Base-by-base conservation (phyloP, 2,329 filamentous ascomycete species). In the Trichoderma koningii region DNA sequence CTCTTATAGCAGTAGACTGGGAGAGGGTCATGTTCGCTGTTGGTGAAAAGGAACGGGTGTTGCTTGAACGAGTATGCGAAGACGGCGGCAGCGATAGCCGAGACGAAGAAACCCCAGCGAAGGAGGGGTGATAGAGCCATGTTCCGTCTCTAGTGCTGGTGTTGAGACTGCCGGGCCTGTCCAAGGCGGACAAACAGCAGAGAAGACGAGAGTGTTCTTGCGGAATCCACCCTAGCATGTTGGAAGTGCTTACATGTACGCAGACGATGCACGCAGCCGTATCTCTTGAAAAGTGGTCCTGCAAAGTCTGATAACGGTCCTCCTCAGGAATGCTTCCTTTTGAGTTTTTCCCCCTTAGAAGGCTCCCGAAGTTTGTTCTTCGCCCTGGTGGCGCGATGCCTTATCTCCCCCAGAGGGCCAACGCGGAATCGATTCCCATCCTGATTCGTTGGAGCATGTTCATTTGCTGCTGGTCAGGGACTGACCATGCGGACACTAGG, bases 1-100 rank as follows among this genome's bases (percentile, higher is more conserved):
- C 73, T 69, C 3, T 73, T 72, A 68, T 82, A 82, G 75, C 80
- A 82, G 68, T 77, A 73, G 2, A 73, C 78, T 1, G 64, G 63
- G 14, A 41, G 47, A 44, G 66, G 42, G 14, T 50, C 44, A 23
- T 21, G 7, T 19, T 53, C 51, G 52, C 60, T 7, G 55, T 34
- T 62, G 42, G 51, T 62, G 45, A 48, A 68, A 45, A 71, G 66
- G 48, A 72, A 69, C 23, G 73, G 72, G 53, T 70, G 67, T 55
- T 73, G 70, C 55, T 69, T 71, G 50, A 73, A 69, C 21, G 73
- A 73, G 12, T 77, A 67, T 10, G 75, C 75, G 30, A 78, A 66
- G 44, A 73, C 74, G 42, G 75, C 70, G 48, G 73, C 70, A 26
- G 70, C 66, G 63, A 72, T 66, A 56, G 73, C 65, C 53, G 74